A percentile compares a stretch with the other conserved stretches of the same genome.
These are phyloP conservation scores for Dalechampia spathulata DNA, from an alignment of 441 rosid species.

Conservation along the genomic window DNA sequence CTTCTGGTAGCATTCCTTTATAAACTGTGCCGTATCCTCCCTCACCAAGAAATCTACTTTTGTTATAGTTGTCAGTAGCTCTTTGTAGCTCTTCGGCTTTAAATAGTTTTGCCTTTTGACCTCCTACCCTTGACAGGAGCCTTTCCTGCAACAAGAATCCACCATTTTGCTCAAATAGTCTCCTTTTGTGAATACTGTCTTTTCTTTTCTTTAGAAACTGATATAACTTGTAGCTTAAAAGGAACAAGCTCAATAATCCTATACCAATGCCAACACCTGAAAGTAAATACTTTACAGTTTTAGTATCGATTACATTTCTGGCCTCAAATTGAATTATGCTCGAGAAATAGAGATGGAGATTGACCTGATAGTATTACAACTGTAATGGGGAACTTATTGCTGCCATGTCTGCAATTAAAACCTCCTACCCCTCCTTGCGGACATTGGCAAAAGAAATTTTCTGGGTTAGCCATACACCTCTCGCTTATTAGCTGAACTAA, in stretches of 20 bases:
- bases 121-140: constrained; percentile 11
- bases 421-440: neutral
- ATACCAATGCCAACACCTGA: constrained; percentile 19
- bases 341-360: neutral
- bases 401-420: neutral
- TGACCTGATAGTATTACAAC: neutral
- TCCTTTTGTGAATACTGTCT: constrained; percentile 16
- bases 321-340: too few relatives aligned
- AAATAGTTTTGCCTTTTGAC: constrained; percentile 25
- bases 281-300: neutral
- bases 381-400: neutral
- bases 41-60: constrained; percentile 27
- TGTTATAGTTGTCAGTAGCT: constrained; percentile 33
- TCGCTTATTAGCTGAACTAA: too few relatives aligned
- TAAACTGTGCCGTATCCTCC: constrained; percentile 46
- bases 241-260: constrained; percentile 10
- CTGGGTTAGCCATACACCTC: too few relatives aligned
- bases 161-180: constrained; percentile 39
- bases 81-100: constrained; percentile 29
- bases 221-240: constrained; percentile 11
- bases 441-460: too few relatives aligned
- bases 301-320: too few relatives aligned
- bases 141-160: constrained; percentile 34
- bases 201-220: constrained; percentile 15
- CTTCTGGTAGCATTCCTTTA: constrained; percentile 45